Base-by-base conservation (phyloP, 148 eudicot species). In the Mesembryanthemum crystallinum region DNA sequence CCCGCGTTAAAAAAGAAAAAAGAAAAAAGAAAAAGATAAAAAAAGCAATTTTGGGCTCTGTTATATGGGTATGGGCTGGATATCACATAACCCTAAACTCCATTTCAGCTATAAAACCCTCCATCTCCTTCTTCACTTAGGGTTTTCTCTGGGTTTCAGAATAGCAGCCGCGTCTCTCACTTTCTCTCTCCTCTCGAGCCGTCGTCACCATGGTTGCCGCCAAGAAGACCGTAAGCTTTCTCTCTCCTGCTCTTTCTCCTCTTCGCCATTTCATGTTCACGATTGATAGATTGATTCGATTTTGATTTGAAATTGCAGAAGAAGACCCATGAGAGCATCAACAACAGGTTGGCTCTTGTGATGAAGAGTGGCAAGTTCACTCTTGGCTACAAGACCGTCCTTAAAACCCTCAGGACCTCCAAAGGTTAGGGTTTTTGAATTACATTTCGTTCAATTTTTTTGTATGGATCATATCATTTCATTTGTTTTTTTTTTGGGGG, bases 241-340 rank as follows among this genome's bases (percentile, higher is more conserved):
- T 39, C 32, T n/a, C 35, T 47, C 2, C 29, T 0, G 25, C 37
- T n/a, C 7, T 17, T n/a, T 24, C 29, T n/a, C 0, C 3, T 15
- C 4, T 66, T 35, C 18, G 27, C 2, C 18, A 30, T 62, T 66
- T 74, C 21, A n/a, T 0, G 64, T 29, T 5, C 32, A 29, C 45
- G 5, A 6, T 14, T 2, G 1, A 12, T 35, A 2, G 20, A 37
- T 47, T 0, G 28, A 30, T 18, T 0, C 13, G 35, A 11, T 17
- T 29, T 49, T 45, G 14, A 13, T 7, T 23, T 45, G 21, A 12
- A 42, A 8, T 61, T 80, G 75, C 88, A 87, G 90, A 87, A 87
- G 85, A 87, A 85, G 88, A 87, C 90, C 27, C 90, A 85, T 85
- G 90, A 87, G 83, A 85, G 88, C 66, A 87, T 87, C 75, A 87